A percentile compares a stretch with the other conserved stretches of the same genome.
Evolutionary conservation across 73 alveolate species (phyloP).

Genomic region (Symbiodinium natans): DNA sequence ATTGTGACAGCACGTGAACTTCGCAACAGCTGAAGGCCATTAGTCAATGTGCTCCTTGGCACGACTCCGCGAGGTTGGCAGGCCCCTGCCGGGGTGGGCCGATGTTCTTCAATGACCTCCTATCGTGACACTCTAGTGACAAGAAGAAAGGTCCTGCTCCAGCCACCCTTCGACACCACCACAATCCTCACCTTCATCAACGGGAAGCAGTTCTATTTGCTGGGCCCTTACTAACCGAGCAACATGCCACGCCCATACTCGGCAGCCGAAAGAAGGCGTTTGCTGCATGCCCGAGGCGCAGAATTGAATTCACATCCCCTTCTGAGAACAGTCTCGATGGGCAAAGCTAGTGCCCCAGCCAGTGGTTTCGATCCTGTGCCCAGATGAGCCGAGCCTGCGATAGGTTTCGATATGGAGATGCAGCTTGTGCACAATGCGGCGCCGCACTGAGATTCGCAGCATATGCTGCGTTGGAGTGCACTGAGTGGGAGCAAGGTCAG

Average conservation of each 20-base stretch:
- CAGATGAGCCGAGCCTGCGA: background rate
- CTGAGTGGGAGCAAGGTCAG: background rate
- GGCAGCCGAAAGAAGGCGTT: too few species aligned
- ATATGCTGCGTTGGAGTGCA: background rate
- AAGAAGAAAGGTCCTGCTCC: slow-evolving; percentile 40
- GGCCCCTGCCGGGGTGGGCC: slow-evolving; percentile 26
- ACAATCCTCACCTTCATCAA: slow-evolving; percentile 55
- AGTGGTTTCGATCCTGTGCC: background rate
- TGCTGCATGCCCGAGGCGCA: slow-evolving; percentile 24
- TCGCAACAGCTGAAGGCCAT: slow-evolving; percentile 26
- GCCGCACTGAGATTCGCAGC: background rate
- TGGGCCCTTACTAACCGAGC: background rate
- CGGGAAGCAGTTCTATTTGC: slow-evolving; percentile 64
- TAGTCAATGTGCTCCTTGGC: slow-evolving; percentile 50
- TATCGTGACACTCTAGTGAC: background rate
- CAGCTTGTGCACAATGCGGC: slow-evolving; percentile 47
- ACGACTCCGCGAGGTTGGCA: slow-evolving; percentile 91
- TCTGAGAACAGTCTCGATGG: slow-evolving; percentile 76
- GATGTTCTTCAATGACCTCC: background rate
- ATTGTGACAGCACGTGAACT: too few species aligned
- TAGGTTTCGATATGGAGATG: slow-evolving; percentile 91
- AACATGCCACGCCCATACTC: too few species aligned
- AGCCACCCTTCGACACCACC: slow-evolving; percentile 77
- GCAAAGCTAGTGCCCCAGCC: background rate
- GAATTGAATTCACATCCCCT: slow-evolving; percentile 70